These are phyloP conservation scores for Ambrosia trifida DNA, from an alignment of 129 eudicot species.

Conservation along the genomic window DNA sequence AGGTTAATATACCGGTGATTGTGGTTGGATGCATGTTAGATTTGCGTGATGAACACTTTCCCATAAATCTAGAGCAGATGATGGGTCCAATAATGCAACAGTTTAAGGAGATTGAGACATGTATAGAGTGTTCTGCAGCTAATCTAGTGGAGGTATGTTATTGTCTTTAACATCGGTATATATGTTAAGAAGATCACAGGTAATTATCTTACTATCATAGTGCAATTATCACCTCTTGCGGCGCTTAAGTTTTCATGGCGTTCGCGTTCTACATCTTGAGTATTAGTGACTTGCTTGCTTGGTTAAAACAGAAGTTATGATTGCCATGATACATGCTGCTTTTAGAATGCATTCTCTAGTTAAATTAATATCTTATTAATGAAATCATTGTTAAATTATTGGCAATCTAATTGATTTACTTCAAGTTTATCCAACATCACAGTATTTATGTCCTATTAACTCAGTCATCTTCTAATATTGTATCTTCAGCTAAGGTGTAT, in stretches of 20 bases:
- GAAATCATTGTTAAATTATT: not conserved
- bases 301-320: slow-evolving; percentile 9
- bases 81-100: slow-evolving; percentile 90
- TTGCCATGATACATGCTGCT: slow-evolving; percentile 7
- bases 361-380: slow-evolving; percentile 1
- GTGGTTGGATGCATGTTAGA: slow-evolving; percentile 96
- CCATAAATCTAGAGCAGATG: slow-evolving; percentile 62
- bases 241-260: slow-evolving; percentile 1
- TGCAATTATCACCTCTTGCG: slow-evolving; percentile 10
- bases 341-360: slow-evolving; percentile 5
- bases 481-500: not conserved
- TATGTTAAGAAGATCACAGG: slow-evolving; percentile 9
- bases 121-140: slow-evolving; percentile 97
- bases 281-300: slow-evolving; percentile 2
- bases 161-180: slow-evolving; percentile 11
- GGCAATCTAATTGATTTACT: not conserved
- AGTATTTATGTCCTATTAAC: not conserved
- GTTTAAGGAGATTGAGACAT: slow-evolving; percentile 94
- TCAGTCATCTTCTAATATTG: not conserved
- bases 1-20: slow-evolving; percentile 81
- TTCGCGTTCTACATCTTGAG: not conserved
- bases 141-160: slow-evolving; percentile 77
- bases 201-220: not conserved
- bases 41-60: slow-evolving; percentile 67
- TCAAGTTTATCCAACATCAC: slow-evolving; percentile 9